Evolutionary conservation across 768 basidiomycete species (phyloP).

Genomic region (Gelatoporia subvermispora): DNA sequence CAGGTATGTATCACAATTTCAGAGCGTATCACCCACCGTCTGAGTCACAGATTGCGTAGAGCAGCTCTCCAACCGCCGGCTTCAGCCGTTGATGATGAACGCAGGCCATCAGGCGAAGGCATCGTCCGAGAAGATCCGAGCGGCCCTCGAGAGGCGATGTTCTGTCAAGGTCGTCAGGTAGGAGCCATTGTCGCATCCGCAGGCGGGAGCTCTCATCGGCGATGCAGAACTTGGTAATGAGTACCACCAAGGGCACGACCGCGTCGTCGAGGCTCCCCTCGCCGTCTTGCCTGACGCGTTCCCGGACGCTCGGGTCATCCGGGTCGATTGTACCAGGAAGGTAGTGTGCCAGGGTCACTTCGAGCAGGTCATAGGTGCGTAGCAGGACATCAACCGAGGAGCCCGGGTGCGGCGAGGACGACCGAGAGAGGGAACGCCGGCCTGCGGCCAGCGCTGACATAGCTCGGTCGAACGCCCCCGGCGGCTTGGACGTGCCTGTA

Average conservation of each 20-base stretch:
- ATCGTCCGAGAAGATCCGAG: slow-evolving; percentile 69
- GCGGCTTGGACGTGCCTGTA: slow-evolving; percentile 16
- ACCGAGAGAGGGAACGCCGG: slow-evolving; percentile 35
- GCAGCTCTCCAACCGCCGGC: slow-evolving; percentile 78
- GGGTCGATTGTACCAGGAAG: slow-evolving; percentile 61
- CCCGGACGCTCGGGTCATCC: slow-evolving; percentile 60
- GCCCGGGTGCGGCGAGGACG: slow-evolving; percentile 39
- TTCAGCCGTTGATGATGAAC: slow-evolving; percentile 73
- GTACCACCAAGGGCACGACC: slow-evolving; percentile 68
- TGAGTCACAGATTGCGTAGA: slow-evolving; percentile 78
- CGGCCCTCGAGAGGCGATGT: slow-evolving; percentile 69
- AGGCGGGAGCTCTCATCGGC: slow-evolving; percentile 55
- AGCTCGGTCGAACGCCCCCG: slow-evolving; percentile 47
- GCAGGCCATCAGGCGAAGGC: slow-evolving; percentile 69
- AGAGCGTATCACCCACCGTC: slow-evolving; percentile 41
- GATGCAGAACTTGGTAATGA: slow-evolving; percentile 66
- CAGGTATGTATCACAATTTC: background rate
- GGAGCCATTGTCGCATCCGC: slow-evolving; percentile 59
- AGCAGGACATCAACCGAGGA: slow-evolving; percentile 48
- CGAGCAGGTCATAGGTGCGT: slow-evolving; percentile 65
- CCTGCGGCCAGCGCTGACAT: slow-evolving; percentile 49
- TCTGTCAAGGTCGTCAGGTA: slow-evolving; percentile 80
- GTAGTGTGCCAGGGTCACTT: slow-evolving; percentile 52
- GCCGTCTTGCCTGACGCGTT: slow-evolving; percentile 42
- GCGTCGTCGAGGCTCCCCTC: slow-evolving; percentile 71